phyloP scores from a whole-genome alignment of 192 early-diverging fungal genomes.

The Borealophlyctis nickersoniae region DNA sequence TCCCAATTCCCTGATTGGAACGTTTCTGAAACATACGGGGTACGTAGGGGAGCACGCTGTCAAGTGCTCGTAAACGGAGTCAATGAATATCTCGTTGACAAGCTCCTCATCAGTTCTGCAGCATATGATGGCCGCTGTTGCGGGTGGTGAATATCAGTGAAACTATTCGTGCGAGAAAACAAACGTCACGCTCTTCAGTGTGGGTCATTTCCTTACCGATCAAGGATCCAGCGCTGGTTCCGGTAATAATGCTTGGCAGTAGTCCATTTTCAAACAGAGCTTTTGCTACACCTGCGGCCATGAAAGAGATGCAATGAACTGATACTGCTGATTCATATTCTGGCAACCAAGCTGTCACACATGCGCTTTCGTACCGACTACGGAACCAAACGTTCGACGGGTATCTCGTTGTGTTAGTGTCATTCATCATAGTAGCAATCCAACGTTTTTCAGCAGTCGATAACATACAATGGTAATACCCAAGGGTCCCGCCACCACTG shows the following conservation, averaged over 20 bases:
- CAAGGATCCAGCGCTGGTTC: conserved; percentile 63
- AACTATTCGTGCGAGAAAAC: conserved; percentile 14
- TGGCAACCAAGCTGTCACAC: too few species aligned
- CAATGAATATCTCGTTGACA: conserved; percentile 48
- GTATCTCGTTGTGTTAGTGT: too few species aligned
- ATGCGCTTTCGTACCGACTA: too few species aligned
- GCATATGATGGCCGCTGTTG: conserved; percentile 68
- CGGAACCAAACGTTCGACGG: too few species aligned
- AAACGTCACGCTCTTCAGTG: background rate
- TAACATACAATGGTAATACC: conserved; percentile 41
- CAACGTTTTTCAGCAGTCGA: conserved; percentile 7
- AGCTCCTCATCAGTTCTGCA: conserved; percentile 64
- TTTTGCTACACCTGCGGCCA: conserved; percentile 68
- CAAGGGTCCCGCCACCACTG: conserved; percentile 66
- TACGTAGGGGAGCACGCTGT: conserved; percentile 50
- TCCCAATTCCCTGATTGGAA: background rate
- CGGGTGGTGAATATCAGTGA: conserved; percentile 53
- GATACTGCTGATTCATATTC: too few species aligned
- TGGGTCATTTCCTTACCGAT: conserved; percentile 20
- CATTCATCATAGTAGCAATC: too few species aligned
- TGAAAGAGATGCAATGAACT: conserved; percentile 48
- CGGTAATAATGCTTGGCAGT: conserved; percentile 74
- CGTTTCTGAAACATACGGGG: background rate
- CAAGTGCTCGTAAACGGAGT: conserved; percentile 48
- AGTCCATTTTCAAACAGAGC: conserved; percentile 66